Base-by-base conservation (phyloP, 2,329 filamentous ascomycete genomes). In the Trichophyton simii region DNA sequence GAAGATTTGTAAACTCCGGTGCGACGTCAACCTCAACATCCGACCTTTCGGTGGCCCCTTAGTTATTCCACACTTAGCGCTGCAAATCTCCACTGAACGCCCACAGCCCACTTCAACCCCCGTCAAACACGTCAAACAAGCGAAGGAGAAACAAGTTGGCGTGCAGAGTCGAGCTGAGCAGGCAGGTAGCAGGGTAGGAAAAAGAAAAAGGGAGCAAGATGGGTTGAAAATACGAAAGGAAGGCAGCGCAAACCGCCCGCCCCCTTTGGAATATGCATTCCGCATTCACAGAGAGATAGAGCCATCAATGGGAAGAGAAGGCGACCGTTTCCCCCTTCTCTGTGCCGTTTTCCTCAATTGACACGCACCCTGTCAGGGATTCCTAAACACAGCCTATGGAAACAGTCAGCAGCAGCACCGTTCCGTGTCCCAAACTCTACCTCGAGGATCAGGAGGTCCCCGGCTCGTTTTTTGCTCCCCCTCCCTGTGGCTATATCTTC, bases 1-100 rank as follows among this genome's bases (percentile, higher is more conserved):
- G 60, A 34, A 7, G 42, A 61, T 62, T 52, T 63, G 60, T 60
- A 48, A 55, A 25, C 28, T 41, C 54, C n/a, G 18, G 54, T 57
- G n/a, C 31, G 9, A 58, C 34, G 20, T 41, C 8, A 31, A 44
- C 11, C 18, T 18, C 18, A 18, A 44, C 36, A 58, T 44, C 34
- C 41, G n/a, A 48, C 46, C 46, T 50, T 36, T 41, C n/a, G 11
- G 11, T 7, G n/a, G 18, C 36, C 41, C 36, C 46, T 31, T 28
- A 25, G 5, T 0, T 28, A 31, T 50, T 25, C 25, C 11, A 15
- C 46, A 13, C 46, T 50, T 15, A 9, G 6, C 46, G 5, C 41
- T 34, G 15, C 9, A 15, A 42, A 44, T 38, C 41, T 42, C 57
- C 57, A 55, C 50, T 1, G 13, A 25, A 54, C 9, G n/a, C 22